phyloP scores from a whole-genome alignment of 129 eudicot species.

The Chrysanthemum lavandulifolium region DNA sequence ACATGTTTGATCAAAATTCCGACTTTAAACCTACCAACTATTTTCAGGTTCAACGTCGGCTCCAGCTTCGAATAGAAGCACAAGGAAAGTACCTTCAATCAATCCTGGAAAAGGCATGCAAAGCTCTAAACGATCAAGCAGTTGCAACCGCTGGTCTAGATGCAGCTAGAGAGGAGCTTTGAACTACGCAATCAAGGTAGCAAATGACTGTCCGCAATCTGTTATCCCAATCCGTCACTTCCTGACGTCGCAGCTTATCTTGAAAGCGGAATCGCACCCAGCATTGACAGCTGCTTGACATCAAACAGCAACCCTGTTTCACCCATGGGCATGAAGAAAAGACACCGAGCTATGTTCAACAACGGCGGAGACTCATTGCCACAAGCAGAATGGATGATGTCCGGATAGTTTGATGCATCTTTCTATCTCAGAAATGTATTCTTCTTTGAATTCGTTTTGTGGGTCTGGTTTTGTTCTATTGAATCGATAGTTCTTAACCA shows the following conservation, averaged over 20 bases:
- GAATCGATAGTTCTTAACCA: slow-evolving; percentile 21
- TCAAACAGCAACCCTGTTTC: slow-evolving; percentile 61
- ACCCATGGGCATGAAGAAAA: slow-evolving; percentile 53
- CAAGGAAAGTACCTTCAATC: slow-evolving; percentile 84
- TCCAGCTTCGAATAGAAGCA: slow-evolving; percentile 89
- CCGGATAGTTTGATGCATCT: slow-evolving; percentile 33
- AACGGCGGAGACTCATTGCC: slow-evolving; percentile 19
- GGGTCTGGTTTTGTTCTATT: slow-evolving; percentile 8
- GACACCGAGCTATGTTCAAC: slow-evolving; percentile 48
- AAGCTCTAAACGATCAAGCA: slow-evolving; percentile 62
- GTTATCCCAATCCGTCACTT: slow-evolving; percentile 42
- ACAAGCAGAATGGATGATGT: slow-evolving; percentile 59
- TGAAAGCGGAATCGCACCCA: slow-evolving; percentile 39
- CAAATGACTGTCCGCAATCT: slow-evolving; percentile 47
- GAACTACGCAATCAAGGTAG: slow-evolving; percentile 73
- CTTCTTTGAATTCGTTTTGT: slow-evolving; percentile 1
- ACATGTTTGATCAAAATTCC: not conserved
- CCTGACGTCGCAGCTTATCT: slow-evolving; percentile 38
- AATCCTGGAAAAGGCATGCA: slow-evolving; percentile 85
- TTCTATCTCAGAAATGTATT: slow-evolving; percentile 13
- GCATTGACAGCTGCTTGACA: slow-evolving; percentile 49
- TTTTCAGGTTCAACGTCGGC: slow-evolving; percentile 80
- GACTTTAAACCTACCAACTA: not conserved
- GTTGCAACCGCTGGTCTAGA: slow-evolving; percentile 62
- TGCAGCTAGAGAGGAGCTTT: slow-evolving; percentile 66